A percentile compares a stretch with the other conserved stretches of the same genome.
Evolutionary conservation across 2,329 filamentous ascomycete species (phyloP).

Genomic region (Pyrenophora tritici-repentis): DNA sequence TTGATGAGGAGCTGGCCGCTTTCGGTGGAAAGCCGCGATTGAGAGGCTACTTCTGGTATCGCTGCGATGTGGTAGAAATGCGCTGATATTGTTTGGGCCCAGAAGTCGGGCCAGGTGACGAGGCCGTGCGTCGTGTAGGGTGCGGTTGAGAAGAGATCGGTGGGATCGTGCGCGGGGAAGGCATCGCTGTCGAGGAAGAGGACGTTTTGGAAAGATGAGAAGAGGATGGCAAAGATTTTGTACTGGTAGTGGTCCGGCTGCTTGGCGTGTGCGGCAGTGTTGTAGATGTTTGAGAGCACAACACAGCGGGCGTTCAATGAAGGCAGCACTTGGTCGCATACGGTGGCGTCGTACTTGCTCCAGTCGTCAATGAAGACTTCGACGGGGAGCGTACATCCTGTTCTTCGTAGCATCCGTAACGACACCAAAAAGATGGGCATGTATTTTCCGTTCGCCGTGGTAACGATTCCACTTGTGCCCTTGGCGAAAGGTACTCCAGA

Average conservation of each 20-base stretch:
- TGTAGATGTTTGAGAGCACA: conserved; percentile 36
- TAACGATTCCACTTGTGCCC: conserved; percentile 56
- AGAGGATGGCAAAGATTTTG: conserved; percentile 62
- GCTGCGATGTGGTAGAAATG: conserved; percentile 54
- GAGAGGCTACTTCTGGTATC: conserved; percentile 38
- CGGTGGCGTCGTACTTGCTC: conserved; percentile 45
- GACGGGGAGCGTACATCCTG: conserved; percentile 57
- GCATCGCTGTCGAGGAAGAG: conserved; percentile 64
- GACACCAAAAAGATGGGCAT: conserved; percentile 58
- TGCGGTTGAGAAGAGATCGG: conserved; percentile 55
- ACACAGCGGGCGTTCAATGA: conserved; percentile 49
- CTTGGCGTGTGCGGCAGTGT: conserved; percentile 15
- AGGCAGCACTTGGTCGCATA: conserved; percentile 48
- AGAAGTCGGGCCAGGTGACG: conserved; percentile 64
- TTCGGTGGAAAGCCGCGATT: conserved; percentile 50
- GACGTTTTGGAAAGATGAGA: conserved; percentile 63
- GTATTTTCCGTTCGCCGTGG: conserved; percentile 55
- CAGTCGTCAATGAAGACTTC: conserved; percentile 49
- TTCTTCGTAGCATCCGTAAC: conserved; percentile 58
- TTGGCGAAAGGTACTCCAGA: conserved; percentile 47
- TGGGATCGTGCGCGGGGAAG: conserved; percentile 56
- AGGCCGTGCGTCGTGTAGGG: conserved; percentile 59
- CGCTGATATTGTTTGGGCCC: conserved; percentile 51
- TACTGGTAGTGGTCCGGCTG: conserved; percentile 53
- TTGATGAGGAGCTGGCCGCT: conserved; percentile 57